Percentiles rank a stretch among this genome's conserved stretches.
phyloP scores from a whole-genome alignment of 176 grass and related monocot genomes.

The Tuctoria greenei region DNA sequence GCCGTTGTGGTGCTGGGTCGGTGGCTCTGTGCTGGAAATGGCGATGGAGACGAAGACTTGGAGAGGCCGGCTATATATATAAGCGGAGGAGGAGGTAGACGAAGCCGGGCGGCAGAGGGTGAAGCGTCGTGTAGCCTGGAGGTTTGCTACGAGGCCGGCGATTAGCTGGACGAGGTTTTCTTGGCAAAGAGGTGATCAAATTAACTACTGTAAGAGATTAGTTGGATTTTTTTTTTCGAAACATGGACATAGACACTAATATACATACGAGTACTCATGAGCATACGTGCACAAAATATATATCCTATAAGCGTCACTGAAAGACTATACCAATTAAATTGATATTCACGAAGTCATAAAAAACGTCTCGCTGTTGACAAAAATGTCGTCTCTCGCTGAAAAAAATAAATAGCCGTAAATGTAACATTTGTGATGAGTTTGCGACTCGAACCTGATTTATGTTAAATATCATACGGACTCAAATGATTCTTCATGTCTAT shows the following conservation, averaged over 20 bases:
- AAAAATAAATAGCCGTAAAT: too few species aligned
- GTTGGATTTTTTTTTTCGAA: background rate
- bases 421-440: too few species aligned
- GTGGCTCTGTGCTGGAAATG: conserved; percentile 30
- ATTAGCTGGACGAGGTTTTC: conserved; percentile 14
- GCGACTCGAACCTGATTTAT: too few species aligned
- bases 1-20: background rate
- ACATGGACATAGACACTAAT: too few species aligned
- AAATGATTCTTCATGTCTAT: background rate
- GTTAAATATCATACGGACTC: background rate
- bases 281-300: too few species aligned
- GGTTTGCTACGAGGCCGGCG: conserved; percentile 18
- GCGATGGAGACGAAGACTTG: background rate
- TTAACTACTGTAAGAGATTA: background rate
- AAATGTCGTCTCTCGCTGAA: too few species aligned
- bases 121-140: conserved; percentile 58
- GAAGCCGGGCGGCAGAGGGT: conserved; percentile 27
- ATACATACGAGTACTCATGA: too few species aligned
- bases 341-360: too few species aligned
- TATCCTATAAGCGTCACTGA: too few species aligned
- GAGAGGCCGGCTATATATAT: conserved; percentile 16
- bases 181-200: conserved; percentile 5
- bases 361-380: too few species aligned
- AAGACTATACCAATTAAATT: too few species aligned
- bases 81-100: background rate